phyloP scores from a whole-genome alignment of 1,284 basidiomycete genomes.

The Sanghuangporus sanghuang region DNA sequence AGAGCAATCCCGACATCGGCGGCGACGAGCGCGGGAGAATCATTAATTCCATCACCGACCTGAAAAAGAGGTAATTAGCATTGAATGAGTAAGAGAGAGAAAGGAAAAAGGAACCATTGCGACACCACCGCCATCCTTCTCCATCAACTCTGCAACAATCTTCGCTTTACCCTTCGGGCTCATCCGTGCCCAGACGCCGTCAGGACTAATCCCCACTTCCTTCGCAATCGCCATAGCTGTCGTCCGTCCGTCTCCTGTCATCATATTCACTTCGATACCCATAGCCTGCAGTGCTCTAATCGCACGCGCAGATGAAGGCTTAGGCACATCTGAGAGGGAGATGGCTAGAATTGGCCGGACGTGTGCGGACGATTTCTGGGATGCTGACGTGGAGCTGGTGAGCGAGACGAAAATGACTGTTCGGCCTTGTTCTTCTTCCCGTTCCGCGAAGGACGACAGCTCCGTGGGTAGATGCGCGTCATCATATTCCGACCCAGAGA shows the following conservation, averaged over 20 bases:
- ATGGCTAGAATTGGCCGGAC: constrained; percentile 39
- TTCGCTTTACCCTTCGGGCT: constrained; percentile 91
- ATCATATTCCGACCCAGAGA: constrained; percentile 41
- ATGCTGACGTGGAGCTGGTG: constrained; percentile 26
- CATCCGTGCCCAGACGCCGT: constrained; percentile 84
- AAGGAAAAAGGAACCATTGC: constrained; percentile 69
- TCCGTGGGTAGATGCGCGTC: constrained; percentile 49
- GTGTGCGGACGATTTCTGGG: constrained; percentile 23
- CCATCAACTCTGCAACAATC: constrained; percentile 75
- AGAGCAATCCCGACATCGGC: constrained; percentile 96
- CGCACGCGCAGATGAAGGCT: constrained; percentile 77
- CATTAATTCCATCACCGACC: constrained; percentile 99
- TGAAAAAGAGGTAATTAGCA: constrained; percentile 27
- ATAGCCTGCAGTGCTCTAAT: constrained; percentile 75
- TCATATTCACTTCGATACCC: constrained; percentile 88
- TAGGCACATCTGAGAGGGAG: constrained; percentile 81
- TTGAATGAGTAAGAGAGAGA: neutral
- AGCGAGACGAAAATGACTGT: constrained; percentile 85
- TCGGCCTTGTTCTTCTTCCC: constrained; percentile 68
- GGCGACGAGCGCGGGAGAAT: constrained; percentile 93
- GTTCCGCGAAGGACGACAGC: constrained; percentile 57
- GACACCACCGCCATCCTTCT: constrained; percentile 63
- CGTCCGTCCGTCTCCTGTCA: constrained; percentile 83
- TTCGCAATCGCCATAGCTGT: constrained; percentile 85
- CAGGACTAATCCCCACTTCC: constrained; percentile 78